Base-by-base conservation (phyloP, 768 basidiomycete species). In the Mycena albidolilacea region DNA sequence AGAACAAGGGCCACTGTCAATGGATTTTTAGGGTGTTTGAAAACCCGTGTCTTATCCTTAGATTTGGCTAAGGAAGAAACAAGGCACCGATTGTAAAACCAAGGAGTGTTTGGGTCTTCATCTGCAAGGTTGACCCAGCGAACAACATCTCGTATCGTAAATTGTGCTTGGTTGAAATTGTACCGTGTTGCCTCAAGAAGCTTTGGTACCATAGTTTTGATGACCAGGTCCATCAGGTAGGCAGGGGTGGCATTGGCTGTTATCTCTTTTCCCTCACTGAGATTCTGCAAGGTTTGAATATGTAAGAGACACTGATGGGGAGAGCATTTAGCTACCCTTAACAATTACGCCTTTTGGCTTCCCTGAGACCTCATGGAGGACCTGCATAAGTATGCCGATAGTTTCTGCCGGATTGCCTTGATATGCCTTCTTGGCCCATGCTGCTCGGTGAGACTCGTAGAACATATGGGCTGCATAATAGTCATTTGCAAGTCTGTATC, bases 201-300 rank as follows among this genome's bases (percentile, higher is more conserved):
- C 21, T 15, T 23, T 5, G 41, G 41, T 15, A 6, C 35, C 67
- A 68, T 68, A 2, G 12, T 43, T 5, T 14, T 9, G 6, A 46
- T 44, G 15, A 68, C 37, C 5, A 46, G 43, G 9, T 52, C n/a
- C 3, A 59, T 68, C 1, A 68, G 30, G 21, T 39, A 39, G 3
- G 58, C 23, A 3, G 68, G 59, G 9, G 68, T 69, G 3, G 23
- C 7, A 43, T 44, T 60, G 1, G 48, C 68, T 23, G 68, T 35
- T 5, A 69, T 54, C 21, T 61, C 48, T 35, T 69, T 69, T 10
- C 60, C 68, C 21, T 69, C 68, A 52, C 46, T 50, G 14, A 69
- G 68, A 37, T 68, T 68, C 67, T 68, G 30, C 1, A 58, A 52
- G 17, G 30, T 12, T 62, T 6, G 19, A 35, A 14, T 63, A 30